Percentiles rank a stretch among this genome's conserved stretches.
These are phyloP conservation scores for Dictyostelium intermedium DNA, from an alignment of 78 protist genomes.

Conservation along the genomic window DNA sequence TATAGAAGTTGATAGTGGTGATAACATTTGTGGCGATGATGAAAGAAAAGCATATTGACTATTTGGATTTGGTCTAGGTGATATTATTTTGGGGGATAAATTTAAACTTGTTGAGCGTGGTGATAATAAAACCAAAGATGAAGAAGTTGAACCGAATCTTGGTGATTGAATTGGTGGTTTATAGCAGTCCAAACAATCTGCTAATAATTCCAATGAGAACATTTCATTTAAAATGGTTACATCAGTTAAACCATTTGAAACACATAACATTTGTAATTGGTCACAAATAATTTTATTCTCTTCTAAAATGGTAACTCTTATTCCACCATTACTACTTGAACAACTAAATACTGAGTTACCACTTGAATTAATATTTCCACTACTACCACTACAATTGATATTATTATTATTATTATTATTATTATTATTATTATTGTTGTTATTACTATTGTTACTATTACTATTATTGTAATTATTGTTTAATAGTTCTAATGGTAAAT, in stretches of 20 bases:
- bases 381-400: not conserved
- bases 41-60: not conserved
- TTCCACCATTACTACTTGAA: not conserved
- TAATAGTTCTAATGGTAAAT: not conserved
- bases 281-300: conserved; percentile 13
- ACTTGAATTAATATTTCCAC: not conserved
- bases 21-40: not conserved
- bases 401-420: no score
- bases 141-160: not conserved
- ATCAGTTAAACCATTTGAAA: not conserved
- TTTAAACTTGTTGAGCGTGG: not conserved
- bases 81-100: not conserved
- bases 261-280: conserved; percentile 4
- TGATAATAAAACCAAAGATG: not conserved
- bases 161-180: not conserved
- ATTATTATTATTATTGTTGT: no score
- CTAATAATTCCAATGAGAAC: not conserved
- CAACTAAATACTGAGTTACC: not conserved
- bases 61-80: not conserved
- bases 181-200: not conserved
- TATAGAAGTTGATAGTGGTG: not conserved
- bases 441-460: no score
- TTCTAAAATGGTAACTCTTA: conserved; percentile 9
- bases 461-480: not conserved
- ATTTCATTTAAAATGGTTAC: not conserved